These are phyloP conservation scores for Pelargonium fulgidum DNA, from an alignment of 441 rosid genomes.

Conservation along the genomic window DNA sequence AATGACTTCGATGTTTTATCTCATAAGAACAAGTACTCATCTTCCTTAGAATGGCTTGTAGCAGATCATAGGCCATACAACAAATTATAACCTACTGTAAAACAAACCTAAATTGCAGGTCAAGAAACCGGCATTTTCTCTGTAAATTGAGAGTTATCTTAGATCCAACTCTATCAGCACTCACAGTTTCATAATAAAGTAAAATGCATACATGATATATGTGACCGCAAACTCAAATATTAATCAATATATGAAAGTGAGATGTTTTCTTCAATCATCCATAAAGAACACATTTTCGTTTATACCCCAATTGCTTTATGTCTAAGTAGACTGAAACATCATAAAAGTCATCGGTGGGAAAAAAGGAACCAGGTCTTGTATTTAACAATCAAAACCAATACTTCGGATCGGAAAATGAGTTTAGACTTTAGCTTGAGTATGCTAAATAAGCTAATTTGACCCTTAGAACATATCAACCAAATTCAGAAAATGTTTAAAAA, in stretches of 20 bases:
- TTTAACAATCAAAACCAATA: background rate
- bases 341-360: too few species aligned
- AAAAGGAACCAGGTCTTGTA: too few species aligned
- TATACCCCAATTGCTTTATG: too few species aligned
- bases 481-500: background rate
- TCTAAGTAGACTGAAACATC: too few species aligned
- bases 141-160: background rate
- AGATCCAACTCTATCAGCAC: slow-evolving; percentile 1
- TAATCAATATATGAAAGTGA: too few species aligned
- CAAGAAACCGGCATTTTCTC: background rate
- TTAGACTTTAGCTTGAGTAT: background rate
- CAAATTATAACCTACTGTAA: background rate
- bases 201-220: too few species aligned
- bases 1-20: background rate
- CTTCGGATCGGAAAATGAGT: background rate
- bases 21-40: background rate
- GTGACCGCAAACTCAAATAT: too few species aligned
- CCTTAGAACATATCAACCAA: background rate
- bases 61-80: background rate
- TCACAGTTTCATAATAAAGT: background rate
- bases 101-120: background rate
- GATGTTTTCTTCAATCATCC: too few species aligned
- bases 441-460: background rate
- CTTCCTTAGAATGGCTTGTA: background rate
- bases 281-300: too few species aligned